phyloP scores from a whole-genome alignment of 192 early-diverging fungal genomes.

The Umbelopsis sp. region DNA sequence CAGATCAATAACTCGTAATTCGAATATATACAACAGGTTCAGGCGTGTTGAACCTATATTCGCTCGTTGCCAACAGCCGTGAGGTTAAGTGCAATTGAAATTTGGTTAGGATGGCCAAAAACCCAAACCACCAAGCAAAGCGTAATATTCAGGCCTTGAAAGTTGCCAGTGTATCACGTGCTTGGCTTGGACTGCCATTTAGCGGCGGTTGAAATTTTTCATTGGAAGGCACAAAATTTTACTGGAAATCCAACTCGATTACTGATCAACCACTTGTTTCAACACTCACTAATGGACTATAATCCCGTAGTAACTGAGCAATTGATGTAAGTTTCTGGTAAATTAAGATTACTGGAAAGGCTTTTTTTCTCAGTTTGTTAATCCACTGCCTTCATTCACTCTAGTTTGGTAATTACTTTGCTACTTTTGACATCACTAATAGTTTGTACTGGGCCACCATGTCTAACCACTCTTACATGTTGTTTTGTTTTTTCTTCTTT shows the following conservation, averaged over 20 bases:
- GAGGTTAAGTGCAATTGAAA: no score
- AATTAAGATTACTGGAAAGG: background rate
- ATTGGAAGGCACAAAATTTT: constrained; percentile 15
- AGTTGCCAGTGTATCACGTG: background rate
- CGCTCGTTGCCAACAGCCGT: background rate
- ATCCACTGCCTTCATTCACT: background rate
- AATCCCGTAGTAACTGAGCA: constrained; percentile 55
- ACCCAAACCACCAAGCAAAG: no score
- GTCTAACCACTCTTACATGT: constrained; percentile 56
- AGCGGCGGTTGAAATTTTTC: background rate
- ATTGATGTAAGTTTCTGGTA: constrained; percentile 45
- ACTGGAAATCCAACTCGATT: background rate
- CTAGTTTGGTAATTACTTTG: constrained; percentile 25
- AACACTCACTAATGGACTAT: constrained; percentile 47
- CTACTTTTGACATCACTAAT: background rate
- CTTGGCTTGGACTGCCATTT: background rate
- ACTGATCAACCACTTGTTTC: constrained; percentile 12
- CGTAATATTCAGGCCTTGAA: no score
- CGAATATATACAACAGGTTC: constrained; percentile 7
- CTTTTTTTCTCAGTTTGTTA: background rate
- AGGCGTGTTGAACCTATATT: constrained; percentile 9
- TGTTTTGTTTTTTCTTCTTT: background rate
- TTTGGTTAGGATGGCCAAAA: no score
- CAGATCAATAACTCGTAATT: background rate
- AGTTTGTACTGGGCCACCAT: background rate